phyloP scores from a whole-genome alignment of 257 asterid species.

The Solanum lignicaule region DNA sequence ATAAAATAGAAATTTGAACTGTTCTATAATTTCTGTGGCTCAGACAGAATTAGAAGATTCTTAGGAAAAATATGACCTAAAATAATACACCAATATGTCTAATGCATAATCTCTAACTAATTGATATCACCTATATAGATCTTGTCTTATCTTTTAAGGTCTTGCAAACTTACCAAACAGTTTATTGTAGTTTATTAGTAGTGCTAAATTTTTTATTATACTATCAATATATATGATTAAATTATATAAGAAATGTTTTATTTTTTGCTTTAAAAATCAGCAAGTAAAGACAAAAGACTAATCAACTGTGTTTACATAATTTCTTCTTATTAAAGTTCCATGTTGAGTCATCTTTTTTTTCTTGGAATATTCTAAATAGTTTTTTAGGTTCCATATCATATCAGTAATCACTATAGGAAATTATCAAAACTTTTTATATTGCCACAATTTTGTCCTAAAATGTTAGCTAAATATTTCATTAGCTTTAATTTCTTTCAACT shows the following conservation, averaged over 20 bases:
- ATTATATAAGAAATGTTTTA: background rate
- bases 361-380: background rate
- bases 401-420: background rate
- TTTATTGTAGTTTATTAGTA: background rate
- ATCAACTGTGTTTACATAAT: slow-evolving; percentile 11
- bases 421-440: background rate
- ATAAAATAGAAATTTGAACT: background rate
- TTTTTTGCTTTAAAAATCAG: background rate
- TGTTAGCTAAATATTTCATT: background rate
- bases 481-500: background rate
- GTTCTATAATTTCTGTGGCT: background rate
- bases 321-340: background rate
- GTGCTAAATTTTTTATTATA: background rate
- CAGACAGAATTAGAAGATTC: background rate
- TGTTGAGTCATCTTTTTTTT: background rate
- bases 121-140: background rate
- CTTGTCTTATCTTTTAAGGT: background rate
- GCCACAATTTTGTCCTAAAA: background rate
- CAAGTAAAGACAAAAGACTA: slow-evolving; percentile 16
- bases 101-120: background rate
- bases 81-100: background rate
- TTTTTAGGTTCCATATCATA: background rate
- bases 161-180: background rate
- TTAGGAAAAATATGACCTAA: background rate
- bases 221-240: background rate